phyloP scores from a whole-genome alignment of 306 rosid species.

The Gillenia trifoliata region DNA sequence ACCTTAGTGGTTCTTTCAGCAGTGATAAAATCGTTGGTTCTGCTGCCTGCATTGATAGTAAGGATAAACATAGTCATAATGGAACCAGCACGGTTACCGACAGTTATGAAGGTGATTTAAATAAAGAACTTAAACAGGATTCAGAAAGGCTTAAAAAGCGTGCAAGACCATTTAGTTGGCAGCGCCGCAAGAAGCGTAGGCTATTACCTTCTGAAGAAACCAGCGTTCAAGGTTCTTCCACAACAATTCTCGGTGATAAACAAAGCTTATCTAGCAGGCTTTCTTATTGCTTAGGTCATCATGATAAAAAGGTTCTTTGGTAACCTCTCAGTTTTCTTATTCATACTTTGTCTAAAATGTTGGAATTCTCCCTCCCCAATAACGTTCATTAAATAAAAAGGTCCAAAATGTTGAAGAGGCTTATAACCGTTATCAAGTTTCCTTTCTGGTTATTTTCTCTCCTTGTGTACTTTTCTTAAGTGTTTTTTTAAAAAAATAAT shows the following conservation, averaged over 20 bases:
- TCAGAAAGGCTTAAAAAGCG: slow-evolving; percentile 40
- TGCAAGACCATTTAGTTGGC: slow-evolving; percentile 70
- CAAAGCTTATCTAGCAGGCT: slow-evolving; percentile 26
- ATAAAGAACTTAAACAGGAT: slow-evolving; percentile 21
- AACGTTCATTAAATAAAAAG: neutral
- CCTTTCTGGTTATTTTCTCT: neutral
- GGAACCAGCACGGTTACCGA: slow-evolving; percentile 5
- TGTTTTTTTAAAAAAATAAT: too few species aligned
- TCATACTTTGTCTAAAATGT: neutral
- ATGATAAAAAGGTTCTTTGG: slow-evolving; percentile 37
- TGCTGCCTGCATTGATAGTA: slow-evolving; percentile 23
- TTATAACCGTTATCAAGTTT: neutral
- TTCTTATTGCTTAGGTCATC: slow-evolving; percentile 17
- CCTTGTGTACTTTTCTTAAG: neutral
- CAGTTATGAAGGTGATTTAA: slow-evolving; percentile 15
- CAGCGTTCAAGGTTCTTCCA: slow-evolving; percentile 5
- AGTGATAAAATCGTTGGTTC: slow-evolving; percentile 16
- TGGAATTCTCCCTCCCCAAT: neutral
- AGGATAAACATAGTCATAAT: slow-evolving; percentile 12
- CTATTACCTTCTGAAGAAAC: slow-evolving; percentile 30
- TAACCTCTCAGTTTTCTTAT: neutral
- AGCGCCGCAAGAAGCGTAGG: slow-evolving; percentile 49
- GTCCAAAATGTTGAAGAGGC: neutral
- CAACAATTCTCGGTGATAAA: slow-evolving; percentile 13
- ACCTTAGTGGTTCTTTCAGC: slow-evolving; percentile 25